Conservation (phyloP, 129 eudicot genomes). For the Artemisia argyi region DNA sequence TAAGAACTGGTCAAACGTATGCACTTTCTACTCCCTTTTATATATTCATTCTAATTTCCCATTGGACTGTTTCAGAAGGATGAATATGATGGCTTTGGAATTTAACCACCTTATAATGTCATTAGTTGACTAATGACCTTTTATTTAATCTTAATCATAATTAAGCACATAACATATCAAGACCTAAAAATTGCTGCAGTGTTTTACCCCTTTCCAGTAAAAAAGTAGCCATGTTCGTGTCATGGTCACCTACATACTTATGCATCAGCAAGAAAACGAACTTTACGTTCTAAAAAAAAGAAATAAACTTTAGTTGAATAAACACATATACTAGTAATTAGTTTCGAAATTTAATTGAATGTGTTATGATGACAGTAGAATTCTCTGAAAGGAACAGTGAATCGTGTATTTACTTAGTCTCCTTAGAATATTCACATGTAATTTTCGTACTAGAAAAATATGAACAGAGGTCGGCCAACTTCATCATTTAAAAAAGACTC, state of each 20-base stretch:
- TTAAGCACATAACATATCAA: background rate
- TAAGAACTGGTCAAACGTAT: constrained; percentile 11
- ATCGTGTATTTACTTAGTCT: too few relatives aligned
- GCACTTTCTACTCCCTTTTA: constrained; percentile 8
- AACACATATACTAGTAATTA: constrained; percentile 11
- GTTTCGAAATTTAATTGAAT: background rate
- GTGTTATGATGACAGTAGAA: background rate
- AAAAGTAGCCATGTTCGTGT: background rate
- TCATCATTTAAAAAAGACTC: constrained; percentile 11
- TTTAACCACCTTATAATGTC: constrained; percentile 9
- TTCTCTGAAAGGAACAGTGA: background rate
- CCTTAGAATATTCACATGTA: background rate
- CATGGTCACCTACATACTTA: background rate
- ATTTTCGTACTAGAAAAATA: background rate
- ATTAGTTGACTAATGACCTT: constrained; percentile 14
- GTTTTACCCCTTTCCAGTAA: constrained; percentile 6
- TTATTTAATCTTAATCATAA: constrained; percentile 1
- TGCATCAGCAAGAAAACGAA: constrained; percentile 6
- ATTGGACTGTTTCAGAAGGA: constrained; percentile 13
- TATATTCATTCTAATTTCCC: constrained; percentile 10
- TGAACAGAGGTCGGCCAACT: constrained; percentile 11
- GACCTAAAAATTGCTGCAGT: background rate
- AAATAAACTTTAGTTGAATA: background rate
- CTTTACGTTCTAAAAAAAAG: too few relatives aligned
- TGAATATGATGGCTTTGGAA: background rate